Percentiles rank a stretch among this genome's conserved stretches.
Conservation (phyloP, 2,329 filamentous ascomycete species). For the Fusarium graminum region DNA sequence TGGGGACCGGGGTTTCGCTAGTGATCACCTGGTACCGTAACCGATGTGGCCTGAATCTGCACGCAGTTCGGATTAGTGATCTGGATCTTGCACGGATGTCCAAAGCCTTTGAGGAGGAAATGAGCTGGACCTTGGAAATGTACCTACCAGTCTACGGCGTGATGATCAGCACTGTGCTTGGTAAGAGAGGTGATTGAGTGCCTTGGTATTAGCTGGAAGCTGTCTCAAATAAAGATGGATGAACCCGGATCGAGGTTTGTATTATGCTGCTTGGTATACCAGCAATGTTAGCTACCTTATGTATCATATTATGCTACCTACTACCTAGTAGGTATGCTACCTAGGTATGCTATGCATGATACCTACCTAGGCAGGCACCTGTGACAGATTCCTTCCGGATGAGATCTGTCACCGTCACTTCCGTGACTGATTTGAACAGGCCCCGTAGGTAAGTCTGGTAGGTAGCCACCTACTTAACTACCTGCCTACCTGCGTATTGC, state of each 20-base stretch:
- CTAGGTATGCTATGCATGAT: neutral
- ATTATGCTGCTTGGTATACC: neutral
- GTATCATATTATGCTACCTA: too few species aligned
- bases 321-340: too few species aligned
- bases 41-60: constrained; percentile 37
- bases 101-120: constrained; percentile 32
- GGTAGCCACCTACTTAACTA: neutral
- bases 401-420: neutral
- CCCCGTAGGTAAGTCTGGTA: neutral
- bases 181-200: constrained; percentile 4
- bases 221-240: constrained; percentile 1
- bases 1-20: constrained; percentile 37
- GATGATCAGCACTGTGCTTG: constrained; percentile 22
- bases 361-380: too few species aligned
- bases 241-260: neutral
- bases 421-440: neutral
- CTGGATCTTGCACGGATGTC: constrained; percentile 10
- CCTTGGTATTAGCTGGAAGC: constrained; percentile 1
- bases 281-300: too few species aligned
- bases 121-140: constrained; percentile 26
- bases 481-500: neutral
- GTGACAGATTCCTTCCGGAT: neutral
- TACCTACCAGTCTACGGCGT: constrained; percentile 37
- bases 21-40: constrained; percentile 34
- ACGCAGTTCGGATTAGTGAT: constrained; percentile 46